phyloP scores from a whole-genome alignment of 129 eudicot genomes.

The Ambrosia trifida region DNA sequence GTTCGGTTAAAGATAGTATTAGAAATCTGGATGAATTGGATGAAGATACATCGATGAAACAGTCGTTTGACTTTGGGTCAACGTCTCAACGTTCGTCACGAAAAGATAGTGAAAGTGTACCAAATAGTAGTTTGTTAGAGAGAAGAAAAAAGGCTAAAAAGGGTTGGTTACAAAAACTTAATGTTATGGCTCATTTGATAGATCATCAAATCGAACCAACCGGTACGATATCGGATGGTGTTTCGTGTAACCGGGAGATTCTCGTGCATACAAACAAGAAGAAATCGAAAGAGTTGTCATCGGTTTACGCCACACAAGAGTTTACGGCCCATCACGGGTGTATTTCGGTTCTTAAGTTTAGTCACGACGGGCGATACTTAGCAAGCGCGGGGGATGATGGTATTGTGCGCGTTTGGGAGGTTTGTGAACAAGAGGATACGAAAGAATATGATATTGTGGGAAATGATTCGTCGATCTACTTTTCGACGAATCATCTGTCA shows the following conservation, averaged over 20 bases:
- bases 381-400: conserved; percentile 90
- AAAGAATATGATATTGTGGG: conserved; percentile 39
- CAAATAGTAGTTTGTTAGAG: conserved; percentile 15
- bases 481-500: conserved; percentile 54
- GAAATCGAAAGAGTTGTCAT: conserved; percentile 64
- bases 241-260: conserved; percentile 29
- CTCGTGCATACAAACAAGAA: conserved; percentile 49
- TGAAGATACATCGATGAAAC: conserved; percentile 36
- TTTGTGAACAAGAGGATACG: conserved; percentile 50
- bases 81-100: conserved; percentile 40
- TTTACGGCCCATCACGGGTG: conserved; percentile 78
- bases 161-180: conserved; percentile 60
- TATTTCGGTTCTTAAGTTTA: conserved; percentile 69
- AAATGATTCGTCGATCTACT: conserved; percentile 54
- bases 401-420: conserved; percentile 74
- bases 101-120: conserved; percentile 31
- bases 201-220: conserved; percentile 29
- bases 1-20: conserved; percentile 29
- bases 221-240: background rate
- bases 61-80: conserved; percentile 50
- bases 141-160: conserved; percentile 48
- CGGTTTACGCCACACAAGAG: conserved; percentile 65
- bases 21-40: conserved; percentile 35
- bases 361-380: conserved; percentile 73
- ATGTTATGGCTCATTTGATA: conserved; percentile 39